phyloP scores from a whole-genome alignment of 306 rosid species.

The Trifolium dubium region DNA sequence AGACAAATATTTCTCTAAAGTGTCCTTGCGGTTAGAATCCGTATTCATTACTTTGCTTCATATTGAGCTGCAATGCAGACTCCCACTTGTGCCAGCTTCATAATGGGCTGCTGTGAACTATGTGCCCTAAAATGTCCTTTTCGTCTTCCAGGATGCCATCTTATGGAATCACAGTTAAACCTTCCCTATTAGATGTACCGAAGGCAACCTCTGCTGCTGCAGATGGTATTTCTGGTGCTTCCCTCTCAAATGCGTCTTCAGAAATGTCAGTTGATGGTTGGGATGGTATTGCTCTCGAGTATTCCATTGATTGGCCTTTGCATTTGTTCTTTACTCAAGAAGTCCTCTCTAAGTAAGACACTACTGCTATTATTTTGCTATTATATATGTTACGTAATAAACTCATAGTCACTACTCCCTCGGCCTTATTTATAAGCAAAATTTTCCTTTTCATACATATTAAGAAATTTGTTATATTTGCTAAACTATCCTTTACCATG shows the following conservation, averaged over 20 bases:
- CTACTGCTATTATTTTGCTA: constrained; percentile 30
- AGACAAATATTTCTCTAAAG: constrained; percentile 85
- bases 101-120: constrained; percentile 32
- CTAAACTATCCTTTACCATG: too few species aligned
- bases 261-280: constrained; percentile 85
- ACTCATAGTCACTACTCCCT: constrained; percentile 29
- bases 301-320: constrained; percentile 96
- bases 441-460: too few species aligned
- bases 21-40: constrained; percentile 74
- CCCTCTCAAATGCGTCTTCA: constrained; percentile 62
- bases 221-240: constrained; percentile 59
- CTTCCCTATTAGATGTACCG: constrained; percentile 63
- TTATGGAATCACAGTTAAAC: constrained; percentile 77
- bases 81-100: constrained; percentile 8
- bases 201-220: constrained; percentile 56
- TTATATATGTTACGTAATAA: not conserved
- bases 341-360: constrained; percentile 90
- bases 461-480: too few species aligned
- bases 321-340: constrained; percentile 96
- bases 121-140: constrained; percentile 35
- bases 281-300: constrained; percentile 96
- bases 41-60: constrained; percentile 30
- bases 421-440: too few species aligned
- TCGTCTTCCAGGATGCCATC: constrained; percentile 80
- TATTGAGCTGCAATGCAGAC: constrained; percentile 15